Evolutionary conservation across 1,284 basidiomycete species (phyloP).

Genomic region (Marasmius fiardii): DNA sequence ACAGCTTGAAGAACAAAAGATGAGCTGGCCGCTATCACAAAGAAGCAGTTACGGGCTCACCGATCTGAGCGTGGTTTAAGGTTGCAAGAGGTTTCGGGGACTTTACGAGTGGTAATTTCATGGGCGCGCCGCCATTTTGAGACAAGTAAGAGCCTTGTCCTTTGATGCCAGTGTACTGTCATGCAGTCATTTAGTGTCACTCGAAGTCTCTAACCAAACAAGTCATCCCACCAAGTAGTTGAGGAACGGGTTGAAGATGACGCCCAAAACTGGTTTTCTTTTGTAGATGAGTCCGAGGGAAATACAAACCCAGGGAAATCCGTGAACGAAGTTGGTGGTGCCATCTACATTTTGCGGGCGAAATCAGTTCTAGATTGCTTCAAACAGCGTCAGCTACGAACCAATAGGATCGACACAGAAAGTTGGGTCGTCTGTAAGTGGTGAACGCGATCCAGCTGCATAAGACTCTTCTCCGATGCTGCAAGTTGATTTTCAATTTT

Average conservation of each 20-base stretch:
- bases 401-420: slow-evolving; percentile 91
- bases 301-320: slow-evolving; percentile 88
- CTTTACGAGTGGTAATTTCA: slow-evolving; percentile 68
- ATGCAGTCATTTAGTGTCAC: not conserved
- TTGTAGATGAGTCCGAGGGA: slow-evolving; percentile 89
- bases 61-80: slow-evolving; percentile 79
- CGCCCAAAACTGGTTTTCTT: slow-evolving; percentile 80
- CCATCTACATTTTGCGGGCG: slow-evolving; percentile 50
- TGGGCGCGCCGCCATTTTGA: slow-evolving; percentile 43
- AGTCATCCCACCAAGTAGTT: slow-evolving; percentile 60
- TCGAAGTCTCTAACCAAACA: not conserved
- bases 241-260: slow-evolving; percentile 92
- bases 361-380: not conserved
- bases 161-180: slow-evolving; percentile 75
- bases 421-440: slow-evolving; percentile 83
- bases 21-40: not conserved
- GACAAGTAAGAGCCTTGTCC: slow-evolving; percentile 82
- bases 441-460: slow-evolving; percentile 65
- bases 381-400: slow-evolving; percentile 22
- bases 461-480: slow-evolving; percentile 94
- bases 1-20: slow-evolving; percentile 47
- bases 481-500: slow-evolving; percentile 11
- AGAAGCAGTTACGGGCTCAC: slow-evolving; percentile 26
- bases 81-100: slow-evolving; percentile 67
- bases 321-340: slow-evolving; percentile 94